Base-by-base conservation (phyloP, 495 filamentous ascomycete species). In the Aspergillus incahuasiensis region DNA sequence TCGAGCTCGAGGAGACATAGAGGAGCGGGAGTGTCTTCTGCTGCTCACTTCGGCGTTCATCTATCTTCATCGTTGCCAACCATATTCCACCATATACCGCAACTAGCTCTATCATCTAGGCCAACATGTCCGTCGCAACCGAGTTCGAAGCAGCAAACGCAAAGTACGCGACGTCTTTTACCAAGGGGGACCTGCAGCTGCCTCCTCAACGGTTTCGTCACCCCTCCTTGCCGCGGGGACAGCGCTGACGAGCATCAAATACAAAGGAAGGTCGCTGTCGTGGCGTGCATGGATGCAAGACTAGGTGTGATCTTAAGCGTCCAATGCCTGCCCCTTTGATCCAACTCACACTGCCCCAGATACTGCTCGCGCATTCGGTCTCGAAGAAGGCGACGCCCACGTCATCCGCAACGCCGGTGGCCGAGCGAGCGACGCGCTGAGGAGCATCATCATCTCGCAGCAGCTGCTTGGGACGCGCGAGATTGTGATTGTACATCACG, bases 211-310 rank as follows among this genome's bases (percentile, higher is more conserved):
- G 89, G 75, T 71, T 34, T 28, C n/a, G 9, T 46, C n/a, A 11
- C 30, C 4, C 28, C 43, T 6, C 21, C 21, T 5, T 28, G 15
- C 12, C 15, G 1, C 21, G 43, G 1, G 9, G 8, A n/a, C 42
- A 4, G 11, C 19, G 32, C 43, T 46, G 22, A 46, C 22, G 8
- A 16, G n/a, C 5, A 46, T 5, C 12, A 12, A 44, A 12, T 21
- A 1, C 59, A 28, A 22, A 71, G 68, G 8, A 71, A 67, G 42
- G 64, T 68, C 18, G 59, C 66, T 6, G 54, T 68, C 75, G 78
- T 88, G 35, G 89, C 89, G 3, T 95, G 90, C 71, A 94, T 92
- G 88, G 89, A 95, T 63, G 87, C 90, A 1, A 83, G 90, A 11
- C 84, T 95, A 57, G 71, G 71, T 72, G 64, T 13, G 21, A 44